Percentiles rank a stretch among this genome's conserved stretches.
These are phyloP conservation scores for Fusarium anthophilum DNA, from an alignment of 2,329 filamentous ascomycete genomes.

Conservation along the genomic window DNA sequence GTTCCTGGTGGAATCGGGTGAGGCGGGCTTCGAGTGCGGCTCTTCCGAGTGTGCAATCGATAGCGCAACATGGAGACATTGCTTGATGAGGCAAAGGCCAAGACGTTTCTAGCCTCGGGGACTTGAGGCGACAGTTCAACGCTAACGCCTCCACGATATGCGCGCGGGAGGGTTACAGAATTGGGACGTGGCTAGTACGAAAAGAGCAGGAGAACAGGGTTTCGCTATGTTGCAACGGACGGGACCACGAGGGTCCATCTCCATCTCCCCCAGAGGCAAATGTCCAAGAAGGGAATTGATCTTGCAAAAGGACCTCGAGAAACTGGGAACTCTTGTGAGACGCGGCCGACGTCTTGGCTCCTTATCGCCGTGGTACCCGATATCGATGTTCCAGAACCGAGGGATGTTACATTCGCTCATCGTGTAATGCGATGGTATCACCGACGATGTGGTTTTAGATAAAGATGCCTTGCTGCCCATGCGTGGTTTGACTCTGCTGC, in stretches of 20 bases:
- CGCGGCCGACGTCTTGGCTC: background rate
- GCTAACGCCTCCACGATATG: slow-evolving; percentile 6
- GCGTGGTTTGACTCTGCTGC: background rate
- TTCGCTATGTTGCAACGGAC: background rate
- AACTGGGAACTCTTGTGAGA: background rate
- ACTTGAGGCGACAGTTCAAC: background rate
- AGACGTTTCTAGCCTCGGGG: background rate
- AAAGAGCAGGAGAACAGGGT: slow-evolving; percentile 4
- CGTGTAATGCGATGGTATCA: slow-evolving; percentile 12
- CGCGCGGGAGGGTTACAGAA: background rate
- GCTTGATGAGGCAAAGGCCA: background rate
- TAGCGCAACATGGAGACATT: background rate
- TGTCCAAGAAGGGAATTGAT: background rate
- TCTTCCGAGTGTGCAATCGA: background rate
- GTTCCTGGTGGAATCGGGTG: background rate
- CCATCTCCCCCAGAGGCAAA: background rate
- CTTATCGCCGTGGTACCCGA: slow-evolving; percentile 2
- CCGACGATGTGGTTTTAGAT: background rate
- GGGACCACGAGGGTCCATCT: background rate
- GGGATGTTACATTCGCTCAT: slow-evolving; percentile 14
- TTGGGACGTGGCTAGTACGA: background rate
- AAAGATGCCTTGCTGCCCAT: background rate
- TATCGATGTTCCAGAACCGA: background rate
- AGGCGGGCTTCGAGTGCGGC: background rate
- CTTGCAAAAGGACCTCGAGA: slow-evolving; percentile 12